These are phyloP conservation scores for Tricholoma sp. DNA, from an alignment of 768 basidiomycete genomes.

Conservation along the genomic window DNA sequence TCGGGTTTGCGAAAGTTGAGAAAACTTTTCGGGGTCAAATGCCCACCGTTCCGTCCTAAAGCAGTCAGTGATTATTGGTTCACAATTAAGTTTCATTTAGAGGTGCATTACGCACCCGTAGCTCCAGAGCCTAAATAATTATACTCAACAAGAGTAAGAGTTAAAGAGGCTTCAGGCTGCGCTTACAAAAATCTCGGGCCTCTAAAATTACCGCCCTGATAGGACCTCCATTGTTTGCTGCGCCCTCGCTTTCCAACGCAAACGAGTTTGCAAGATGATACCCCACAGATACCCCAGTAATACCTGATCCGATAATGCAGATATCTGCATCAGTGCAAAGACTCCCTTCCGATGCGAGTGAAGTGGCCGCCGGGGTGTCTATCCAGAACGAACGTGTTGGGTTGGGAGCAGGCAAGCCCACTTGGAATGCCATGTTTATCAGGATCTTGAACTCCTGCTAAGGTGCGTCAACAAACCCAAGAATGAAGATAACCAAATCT, in stretches of 20 bases:
- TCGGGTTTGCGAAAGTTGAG: slow-evolving; percentile 36
- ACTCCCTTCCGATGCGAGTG: slow-evolving; percentile 53
- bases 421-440: neutral
- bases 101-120: slow-evolving; percentile 47
- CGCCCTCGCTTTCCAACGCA: slow-evolving; percentile 14
- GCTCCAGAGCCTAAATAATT: slow-evolving; percentile 60
- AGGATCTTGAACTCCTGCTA: neutral
- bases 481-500: neutral
- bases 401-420: slow-evolving; percentile 44
- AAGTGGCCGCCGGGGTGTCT: slow-evolving; percentile 54
- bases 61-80: neutral
- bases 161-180: neutral
- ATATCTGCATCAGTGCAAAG: slow-evolving; percentile 63
- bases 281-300: slow-evolving; percentile 71
- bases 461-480: neutral
- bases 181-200: slow-evolving; percentile 82
- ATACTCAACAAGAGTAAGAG: slow-evolving; percentile 1
- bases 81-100: neutral
- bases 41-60: slow-evolving; percentile 75
- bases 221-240: slow-evolving; percentile 10
- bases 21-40: slow-evolving; percentile 53
- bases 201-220: slow-evolving; percentile 66
- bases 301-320: slow-evolving; percentile 76
- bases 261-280: slow-evolving; percentile 55
- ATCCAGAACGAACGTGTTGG: slow-evolving; percentile 76